Conservation (phyloP, 768 basidiomycete genomes). For the Termitomyces sp. region DNA sequence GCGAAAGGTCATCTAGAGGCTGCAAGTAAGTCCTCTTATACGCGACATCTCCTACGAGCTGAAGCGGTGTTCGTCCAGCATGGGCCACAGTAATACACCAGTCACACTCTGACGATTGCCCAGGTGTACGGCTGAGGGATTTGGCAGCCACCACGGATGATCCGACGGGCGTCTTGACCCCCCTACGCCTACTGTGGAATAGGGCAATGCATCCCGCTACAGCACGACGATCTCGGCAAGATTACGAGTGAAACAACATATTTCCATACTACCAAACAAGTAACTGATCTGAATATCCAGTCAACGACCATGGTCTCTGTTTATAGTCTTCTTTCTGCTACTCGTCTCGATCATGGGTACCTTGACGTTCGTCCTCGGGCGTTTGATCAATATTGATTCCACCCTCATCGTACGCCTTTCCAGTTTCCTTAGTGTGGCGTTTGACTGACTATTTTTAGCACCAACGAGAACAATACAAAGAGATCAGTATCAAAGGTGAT, state of each 20-base stretch:
- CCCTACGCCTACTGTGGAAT: constrained; percentile 28
- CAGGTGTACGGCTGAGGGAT: constrained; percentile 31
- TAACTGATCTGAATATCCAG: constrained; percentile 15
- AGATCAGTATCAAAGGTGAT: constrained; percentile 30
- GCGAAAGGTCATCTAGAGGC: constrained; percentile 28
- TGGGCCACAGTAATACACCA: constrained; percentile 42
- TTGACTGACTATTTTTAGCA: constrained; percentile 18
- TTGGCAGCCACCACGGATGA: constrained; percentile 26
- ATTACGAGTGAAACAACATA: constrained; percentile 30
- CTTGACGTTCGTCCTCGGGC: constrained; percentile 30
- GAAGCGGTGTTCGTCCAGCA: constrained; percentile 18
- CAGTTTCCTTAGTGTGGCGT: background rate
- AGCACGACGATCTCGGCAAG: constrained; percentile 20
- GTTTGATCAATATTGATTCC: constrained; percentile 28
- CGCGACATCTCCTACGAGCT: background rate
- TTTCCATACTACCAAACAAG: background rate
- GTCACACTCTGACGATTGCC: constrained; percentile 21
- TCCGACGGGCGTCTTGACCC: constrained; percentile 22
- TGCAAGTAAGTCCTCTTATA: constrained; percentile 22
- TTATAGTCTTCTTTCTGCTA: constrained; percentile 29
- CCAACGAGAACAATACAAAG: constrained; percentile 25
- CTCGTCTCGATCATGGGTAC: constrained; percentile 20
- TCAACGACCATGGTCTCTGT: constrained; percentile 30
- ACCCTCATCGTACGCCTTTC: constrained; percentile 20
- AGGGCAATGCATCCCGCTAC: constrained; percentile 26